A percentile compares a stretch with the other conserved stretches of the same genome.
These are phyloP conservation scores for Podospora pseudocomata DNA, from an alignment of 495 filamentous ascomycete genomes.

Conservation along the genomic window DNA sequence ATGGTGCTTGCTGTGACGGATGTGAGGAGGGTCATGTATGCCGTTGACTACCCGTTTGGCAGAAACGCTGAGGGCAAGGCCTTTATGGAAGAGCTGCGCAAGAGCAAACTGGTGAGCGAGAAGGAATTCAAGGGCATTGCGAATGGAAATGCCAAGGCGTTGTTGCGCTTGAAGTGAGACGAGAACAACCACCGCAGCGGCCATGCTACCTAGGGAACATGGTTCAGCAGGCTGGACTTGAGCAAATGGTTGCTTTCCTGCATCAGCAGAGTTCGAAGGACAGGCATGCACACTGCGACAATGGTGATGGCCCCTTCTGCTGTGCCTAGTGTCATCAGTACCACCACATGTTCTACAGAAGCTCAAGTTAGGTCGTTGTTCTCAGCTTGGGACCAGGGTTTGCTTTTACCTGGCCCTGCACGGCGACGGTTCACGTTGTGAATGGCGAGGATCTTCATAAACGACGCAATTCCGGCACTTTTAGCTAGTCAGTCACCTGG, in stretches of 20 bases:
- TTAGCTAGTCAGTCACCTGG: not conserved
- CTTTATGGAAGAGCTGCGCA: conserved; percentile 49
- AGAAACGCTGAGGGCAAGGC: conserved; percentile 41
- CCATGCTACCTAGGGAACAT: not conserved
- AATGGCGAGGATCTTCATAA: conserved; percentile 2
- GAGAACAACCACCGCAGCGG: not conserved
- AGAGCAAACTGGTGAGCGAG: conserved; percentile 48
- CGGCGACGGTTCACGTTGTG: not conserved
- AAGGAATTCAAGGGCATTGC: conserved; percentile 53
- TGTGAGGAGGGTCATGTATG: conserved; percentile 53
- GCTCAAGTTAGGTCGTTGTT: not conserved
- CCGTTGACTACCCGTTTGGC: conserved; percentile 59
- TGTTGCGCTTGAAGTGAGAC: conserved; percentile 35
- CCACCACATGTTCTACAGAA: not conserved
- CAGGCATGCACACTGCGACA: conserved; percentile 1
- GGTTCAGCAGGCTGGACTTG: not conserved
- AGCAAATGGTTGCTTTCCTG: not conserved
- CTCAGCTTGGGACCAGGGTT: not conserved
- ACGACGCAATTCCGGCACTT: conserved; percentile 22
- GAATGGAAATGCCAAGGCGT: conserved; percentile 52
- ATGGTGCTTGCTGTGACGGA: conserved; percentile 48
- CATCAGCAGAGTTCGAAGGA: not conserved
- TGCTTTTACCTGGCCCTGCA: not conserved
- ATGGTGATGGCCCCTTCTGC: conserved; percentile 2
- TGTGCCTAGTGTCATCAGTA: not conserved